These are phyloP conservation scores for Microthyrium microscopicum DNA, from an alignment of 2,329 filamentous ascomycete species.

Conservation along the genomic window DNA sequence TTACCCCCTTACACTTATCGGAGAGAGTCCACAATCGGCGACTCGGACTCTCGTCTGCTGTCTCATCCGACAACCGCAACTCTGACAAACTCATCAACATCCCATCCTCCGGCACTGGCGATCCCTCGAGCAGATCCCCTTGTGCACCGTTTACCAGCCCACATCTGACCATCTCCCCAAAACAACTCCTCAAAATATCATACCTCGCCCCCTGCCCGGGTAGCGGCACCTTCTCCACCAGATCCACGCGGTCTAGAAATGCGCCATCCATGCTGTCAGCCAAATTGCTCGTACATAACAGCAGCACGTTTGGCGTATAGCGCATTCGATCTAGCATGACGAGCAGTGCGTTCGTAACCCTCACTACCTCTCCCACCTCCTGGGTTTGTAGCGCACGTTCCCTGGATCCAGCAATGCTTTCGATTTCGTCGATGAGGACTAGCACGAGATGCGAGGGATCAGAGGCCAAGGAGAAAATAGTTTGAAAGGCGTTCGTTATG, in stretches of 20 bases:
- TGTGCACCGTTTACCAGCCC: slow-evolving; percentile 10
- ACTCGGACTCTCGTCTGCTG: not conserved
- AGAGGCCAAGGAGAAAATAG: slow-evolving; percentile 19
- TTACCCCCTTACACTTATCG: slow-evolving; percentile 20
- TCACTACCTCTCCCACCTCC: slow-evolving; percentile 29
- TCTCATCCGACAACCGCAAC: slow-evolving; percentile 15
- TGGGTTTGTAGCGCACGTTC: slow-evolving; percentile 22
- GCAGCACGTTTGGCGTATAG: slow-evolving; percentile 26
- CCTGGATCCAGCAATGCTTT: slow-evolving; percentile 29
- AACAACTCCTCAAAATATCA: slow-evolving; percentile 30
- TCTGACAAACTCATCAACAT: slow-evolving; percentile 2
- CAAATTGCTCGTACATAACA: slow-evolving; percentile 35
- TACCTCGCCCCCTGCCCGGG: slow-evolving; percentile 26
- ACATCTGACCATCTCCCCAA: slow-evolving; percentile 27
- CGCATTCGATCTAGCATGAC: slow-evolving; percentile 30
- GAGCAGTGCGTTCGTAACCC: slow-evolving; percentile 33
- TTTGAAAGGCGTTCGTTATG: slow-evolving; percentile 26
- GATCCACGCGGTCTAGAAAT: slow-evolving; percentile 32
- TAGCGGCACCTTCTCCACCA: slow-evolving; percentile 27
- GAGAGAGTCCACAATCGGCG: slow-evolving; percentile 16
- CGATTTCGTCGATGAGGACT: slow-evolving; percentile 34
- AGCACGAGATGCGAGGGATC: slow-evolving; percentile 26
- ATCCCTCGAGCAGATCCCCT: slow-evolving; percentile 4
- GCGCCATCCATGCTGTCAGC: slow-evolving; percentile 28
- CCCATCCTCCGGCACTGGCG: not conserved